Conservation (phyloP, 75 land plant genomes). For the Azolla pinnata region DNA sequence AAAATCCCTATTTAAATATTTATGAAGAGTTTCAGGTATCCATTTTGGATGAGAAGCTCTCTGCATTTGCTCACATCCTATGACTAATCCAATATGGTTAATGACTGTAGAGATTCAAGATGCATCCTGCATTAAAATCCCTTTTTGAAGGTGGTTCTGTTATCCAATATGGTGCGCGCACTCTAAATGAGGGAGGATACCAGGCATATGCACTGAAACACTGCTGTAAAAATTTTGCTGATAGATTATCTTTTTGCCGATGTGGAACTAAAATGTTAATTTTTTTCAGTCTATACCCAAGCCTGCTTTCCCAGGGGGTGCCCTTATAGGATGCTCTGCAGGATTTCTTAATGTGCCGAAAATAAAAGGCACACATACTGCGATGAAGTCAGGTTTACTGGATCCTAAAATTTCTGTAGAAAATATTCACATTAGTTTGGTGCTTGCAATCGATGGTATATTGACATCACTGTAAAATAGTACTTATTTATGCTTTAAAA, state of each 20-base stretch:
- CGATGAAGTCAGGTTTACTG: slow-evolving; percentile 88
- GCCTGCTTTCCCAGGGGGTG: slow-evolving; percentile 94
- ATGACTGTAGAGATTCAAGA: slow-evolving; percentile 69
- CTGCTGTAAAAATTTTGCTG: neutral
- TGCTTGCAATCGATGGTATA: too few species aligned
- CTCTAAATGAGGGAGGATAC: slow-evolving; percentile 93
- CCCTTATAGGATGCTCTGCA: slow-evolving; percentile 91
- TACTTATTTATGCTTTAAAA: too few species aligned
- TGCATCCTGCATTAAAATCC: slow-evolving; percentile 74
- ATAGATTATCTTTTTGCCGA: neutral
- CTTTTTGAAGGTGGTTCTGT: slow-evolving; percentile 86
- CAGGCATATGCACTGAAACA: slow-evolving; percentile 41
- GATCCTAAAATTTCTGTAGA: neutral
- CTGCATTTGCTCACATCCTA: neutral
- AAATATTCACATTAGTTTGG: neutral
- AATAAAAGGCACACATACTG: slow-evolving; percentile 95
- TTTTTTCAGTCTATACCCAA: slow-evolving; percentile 81
- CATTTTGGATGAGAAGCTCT: neutral
- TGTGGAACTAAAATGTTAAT: neutral
- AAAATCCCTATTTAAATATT: slow-evolving; percentile 76
- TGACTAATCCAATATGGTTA: neutral
- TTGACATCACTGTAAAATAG: too few species aligned
- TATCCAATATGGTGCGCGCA: slow-evolving; percentile 93
- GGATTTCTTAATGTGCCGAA: slow-evolving; percentile 95
- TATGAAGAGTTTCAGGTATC: slow-evolving; percentile 94